phyloP scores from a whole-genome alignment of 2,329 filamentous ascomycete species.

The Rhynchosporium secalis region DNA sequence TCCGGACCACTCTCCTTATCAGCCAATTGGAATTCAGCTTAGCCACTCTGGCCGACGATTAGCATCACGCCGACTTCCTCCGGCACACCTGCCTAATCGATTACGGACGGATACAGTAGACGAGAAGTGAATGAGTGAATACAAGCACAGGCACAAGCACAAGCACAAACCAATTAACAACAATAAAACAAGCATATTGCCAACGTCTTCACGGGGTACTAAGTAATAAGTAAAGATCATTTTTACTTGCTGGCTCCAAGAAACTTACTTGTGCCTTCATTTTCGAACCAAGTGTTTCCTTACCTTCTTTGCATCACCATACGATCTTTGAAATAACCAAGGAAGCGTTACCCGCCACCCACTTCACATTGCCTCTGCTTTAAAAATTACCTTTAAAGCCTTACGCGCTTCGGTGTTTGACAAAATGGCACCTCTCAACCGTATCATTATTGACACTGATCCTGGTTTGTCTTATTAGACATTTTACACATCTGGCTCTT shows the following conservation, averaged over 20 bases:
- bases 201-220: no score
- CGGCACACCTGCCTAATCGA: no score
- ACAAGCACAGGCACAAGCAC: no score
- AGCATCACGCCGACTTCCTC: no score
- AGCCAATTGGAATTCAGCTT: no score
- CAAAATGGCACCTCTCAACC: slow-evolving; percentile 65
- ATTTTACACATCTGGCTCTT: slow-evolving; percentile 9
- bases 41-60: no score
- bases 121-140: no score
- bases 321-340: slow-evolving; percentile 5
- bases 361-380: neutral
- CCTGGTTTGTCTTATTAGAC: slow-evolving; percentile 56
- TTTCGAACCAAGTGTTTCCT: neutral
- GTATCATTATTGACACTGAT: slow-evolving; percentile 95
- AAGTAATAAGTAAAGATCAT: no score
- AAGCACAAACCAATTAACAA: no score
- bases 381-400: slow-evolving; percentile 1
- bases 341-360: neutral
- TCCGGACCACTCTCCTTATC: no score
- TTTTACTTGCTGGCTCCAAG: neutral
- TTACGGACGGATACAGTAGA: no score
- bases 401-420: neutral
- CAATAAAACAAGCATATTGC: neutral
- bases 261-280: neutral
- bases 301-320: neutral